Conservation (phyloP, 805 yeast genomes). For the Myxozyma monticola region DNA sequence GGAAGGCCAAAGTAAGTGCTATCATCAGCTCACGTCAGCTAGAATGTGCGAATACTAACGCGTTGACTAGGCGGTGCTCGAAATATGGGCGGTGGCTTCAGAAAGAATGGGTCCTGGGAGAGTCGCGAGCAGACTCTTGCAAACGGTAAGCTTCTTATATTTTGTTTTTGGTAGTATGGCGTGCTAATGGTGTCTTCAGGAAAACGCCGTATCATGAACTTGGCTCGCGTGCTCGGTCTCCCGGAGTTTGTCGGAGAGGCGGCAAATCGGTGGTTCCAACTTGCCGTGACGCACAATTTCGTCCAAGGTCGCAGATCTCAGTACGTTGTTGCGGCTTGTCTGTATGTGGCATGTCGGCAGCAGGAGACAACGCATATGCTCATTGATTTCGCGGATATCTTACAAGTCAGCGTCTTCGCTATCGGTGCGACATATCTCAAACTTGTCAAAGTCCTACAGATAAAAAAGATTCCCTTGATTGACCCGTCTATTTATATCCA, state of each 20-base stretch:
- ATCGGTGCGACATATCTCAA: constrained; percentile 95
- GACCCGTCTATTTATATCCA: constrained; percentile 94
- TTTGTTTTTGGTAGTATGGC: not conserved
- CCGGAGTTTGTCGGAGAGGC: constrained; percentile 84
- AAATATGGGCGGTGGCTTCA: constrained; percentile 48
- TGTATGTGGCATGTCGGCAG: constrained; percentile 91
- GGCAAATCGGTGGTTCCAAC: constrained; percentile 83
- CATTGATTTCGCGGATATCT: constrained; percentile 86
- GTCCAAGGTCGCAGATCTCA: constrained; percentile 97
- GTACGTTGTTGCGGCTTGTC: constrained; percentile 91
- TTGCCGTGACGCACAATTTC: constrained; percentile 83
- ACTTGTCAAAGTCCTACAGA: constrained; percentile 82
- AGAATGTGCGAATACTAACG: constrained; percentile 3
- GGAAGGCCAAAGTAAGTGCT: constrained; percentile 62
- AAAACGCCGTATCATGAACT: constrained; percentile 69
- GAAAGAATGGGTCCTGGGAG: constrained; percentile 48
- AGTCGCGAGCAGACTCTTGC: constrained; percentile 85
- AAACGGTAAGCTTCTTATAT: constrained; percentile 47
- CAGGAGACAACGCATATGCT: constrained; percentile 92
- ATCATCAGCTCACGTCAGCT: not conserved
- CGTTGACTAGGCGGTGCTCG: constrained; percentile 21
- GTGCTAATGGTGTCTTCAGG: constrained; percentile 37
- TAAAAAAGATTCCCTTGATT: constrained; percentile 76
- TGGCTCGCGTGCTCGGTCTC: constrained; percentile 75
- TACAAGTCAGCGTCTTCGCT: constrained; percentile 88